Conservation (phyloP, 148 eudicot species). For the Vaccinium macrocarpon region DNA sequence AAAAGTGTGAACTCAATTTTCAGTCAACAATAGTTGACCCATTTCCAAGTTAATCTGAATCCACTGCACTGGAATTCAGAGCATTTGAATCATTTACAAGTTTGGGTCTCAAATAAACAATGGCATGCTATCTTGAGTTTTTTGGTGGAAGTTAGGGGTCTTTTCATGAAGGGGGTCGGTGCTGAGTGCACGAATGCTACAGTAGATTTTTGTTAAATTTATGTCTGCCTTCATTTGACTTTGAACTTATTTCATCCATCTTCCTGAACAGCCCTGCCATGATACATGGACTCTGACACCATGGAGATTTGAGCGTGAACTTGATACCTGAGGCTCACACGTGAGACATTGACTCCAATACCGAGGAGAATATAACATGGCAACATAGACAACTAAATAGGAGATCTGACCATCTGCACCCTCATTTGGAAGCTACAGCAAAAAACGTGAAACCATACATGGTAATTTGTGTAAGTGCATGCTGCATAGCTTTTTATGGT, state of each 20-base stretch:
- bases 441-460: background rate
- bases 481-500: too few relatives aligned
- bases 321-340: background rate
- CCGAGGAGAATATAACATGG: background rate
- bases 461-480: background rate
- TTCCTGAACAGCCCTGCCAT: background rate
- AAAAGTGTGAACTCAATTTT: background rate
- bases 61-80: background rate
- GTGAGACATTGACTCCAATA: background rate
- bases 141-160: background rate
- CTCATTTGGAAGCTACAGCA: background rate
- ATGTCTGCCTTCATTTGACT: background rate
- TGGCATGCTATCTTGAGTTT: background rate
- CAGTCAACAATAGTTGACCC: background rate
- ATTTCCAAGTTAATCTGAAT: background rate
- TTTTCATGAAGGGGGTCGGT: background rate
- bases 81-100: background rate
- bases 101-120: background rate
- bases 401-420: background rate
- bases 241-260: background rate
- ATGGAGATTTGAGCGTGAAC: background rate
- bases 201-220: background rate
- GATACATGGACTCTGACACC: background rate
- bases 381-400: background rate
- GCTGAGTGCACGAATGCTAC: background rate